A percentile compares a stretch with the other conserved stretches of the same genome.
These are phyloP conservation scores for Epichloe brachyelytri DNA, from an alignment of 2,329 filamentous ascomycete species.

Conservation along the genomic window DNA sequence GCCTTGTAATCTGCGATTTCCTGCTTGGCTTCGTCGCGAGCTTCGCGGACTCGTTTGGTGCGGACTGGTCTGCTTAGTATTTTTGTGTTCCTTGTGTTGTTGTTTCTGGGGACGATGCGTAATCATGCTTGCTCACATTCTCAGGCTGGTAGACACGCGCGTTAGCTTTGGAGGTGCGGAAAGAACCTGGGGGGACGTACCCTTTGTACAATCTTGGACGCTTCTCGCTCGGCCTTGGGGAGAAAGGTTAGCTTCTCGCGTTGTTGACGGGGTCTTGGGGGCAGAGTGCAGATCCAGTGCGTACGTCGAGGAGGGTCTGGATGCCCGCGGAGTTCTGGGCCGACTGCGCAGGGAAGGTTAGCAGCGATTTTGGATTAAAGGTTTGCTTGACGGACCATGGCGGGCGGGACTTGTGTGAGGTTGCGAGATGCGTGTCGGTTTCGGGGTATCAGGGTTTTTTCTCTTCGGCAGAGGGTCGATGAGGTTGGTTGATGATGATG, in stretches of 20 bases:
- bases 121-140: constrained; percentile 55
- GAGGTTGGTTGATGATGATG: too few relatives aligned
- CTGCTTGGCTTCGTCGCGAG: constrained; percentile 90
- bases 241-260: constrained; percentile 1
- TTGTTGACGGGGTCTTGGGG: background rate
- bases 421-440: background rate
- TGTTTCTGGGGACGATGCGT: background rate
- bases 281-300: constrained; percentile 16
- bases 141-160: constrained; percentile 44
- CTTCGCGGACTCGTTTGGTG: constrained; percentile 94
- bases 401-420: background rate
- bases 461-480: too few relatives aligned
- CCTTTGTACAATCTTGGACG: constrained; percentile 97
- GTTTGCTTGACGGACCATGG: constrained; percentile 5
- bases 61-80: constrained; percentile 35
- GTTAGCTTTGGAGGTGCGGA: background rate
- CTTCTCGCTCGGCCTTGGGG: constrained; percentile 85
- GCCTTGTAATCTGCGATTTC: constrained; percentile 89
- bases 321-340: constrained; percentile 98
- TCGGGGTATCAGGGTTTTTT: too few relatives aligned
- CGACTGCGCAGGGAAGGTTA: constrained; percentile 45
- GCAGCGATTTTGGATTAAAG: background rate
- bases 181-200: constrained; percentile 33
- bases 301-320: constrained; percentile 95
- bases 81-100: background rate